phyloP scores from a whole-genome alignment of 805 yeast species.

The Kazachstania kunashirensis region DNA sequence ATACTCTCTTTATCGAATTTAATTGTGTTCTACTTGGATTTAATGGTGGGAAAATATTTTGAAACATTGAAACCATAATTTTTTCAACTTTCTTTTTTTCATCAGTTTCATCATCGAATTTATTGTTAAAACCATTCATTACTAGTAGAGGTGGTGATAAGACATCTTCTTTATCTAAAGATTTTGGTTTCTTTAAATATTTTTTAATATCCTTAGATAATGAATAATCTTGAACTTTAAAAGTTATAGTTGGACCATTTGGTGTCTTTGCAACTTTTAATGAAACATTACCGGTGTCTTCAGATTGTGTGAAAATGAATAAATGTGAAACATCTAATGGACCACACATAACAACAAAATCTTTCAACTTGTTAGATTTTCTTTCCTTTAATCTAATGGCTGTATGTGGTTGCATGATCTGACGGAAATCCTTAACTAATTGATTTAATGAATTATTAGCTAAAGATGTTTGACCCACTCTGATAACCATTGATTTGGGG shows the following conservation, averaged over 20 bases:
- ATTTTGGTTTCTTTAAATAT: conserved; percentile 67
- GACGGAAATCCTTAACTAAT: conserved; percentile 77
- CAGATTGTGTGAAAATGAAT: conserved; percentile 76
- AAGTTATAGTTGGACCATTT: conserved; percentile 87
- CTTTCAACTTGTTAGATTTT: conserved; percentile 77
- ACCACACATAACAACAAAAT: conserved; percentile 97
- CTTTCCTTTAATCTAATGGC: conserved; percentile 83
- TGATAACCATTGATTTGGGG: conserved; percentile 90
- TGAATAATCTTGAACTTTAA: conserved; percentile 67
- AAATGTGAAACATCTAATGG: conserved; percentile 89
- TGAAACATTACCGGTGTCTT: conserved; percentile 67
- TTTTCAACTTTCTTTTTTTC: conserved; percentile 51
- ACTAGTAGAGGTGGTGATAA: conserved; percentile 81
- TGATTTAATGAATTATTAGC: conserved; percentile 74
- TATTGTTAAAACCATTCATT: conserved; percentile 67
- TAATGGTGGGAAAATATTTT: conserved; percentile 91
- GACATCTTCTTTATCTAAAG: conserved; percentile 60
- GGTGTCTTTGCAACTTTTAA: conserved; percentile 82
- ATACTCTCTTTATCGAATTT: conserved; percentile 67
- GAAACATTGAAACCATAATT: conserved; percentile 78
- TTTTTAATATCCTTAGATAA: conserved; percentile 70
- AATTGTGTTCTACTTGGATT: conserved; percentile 76
- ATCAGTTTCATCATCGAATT: conserved; percentile 9
- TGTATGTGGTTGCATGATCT: conserved; percentile 93
- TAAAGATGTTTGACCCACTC: conserved; percentile 49